phyloP scores from a whole-genome alignment of 257 asterid species.

The Salvia splendens region DNA sequence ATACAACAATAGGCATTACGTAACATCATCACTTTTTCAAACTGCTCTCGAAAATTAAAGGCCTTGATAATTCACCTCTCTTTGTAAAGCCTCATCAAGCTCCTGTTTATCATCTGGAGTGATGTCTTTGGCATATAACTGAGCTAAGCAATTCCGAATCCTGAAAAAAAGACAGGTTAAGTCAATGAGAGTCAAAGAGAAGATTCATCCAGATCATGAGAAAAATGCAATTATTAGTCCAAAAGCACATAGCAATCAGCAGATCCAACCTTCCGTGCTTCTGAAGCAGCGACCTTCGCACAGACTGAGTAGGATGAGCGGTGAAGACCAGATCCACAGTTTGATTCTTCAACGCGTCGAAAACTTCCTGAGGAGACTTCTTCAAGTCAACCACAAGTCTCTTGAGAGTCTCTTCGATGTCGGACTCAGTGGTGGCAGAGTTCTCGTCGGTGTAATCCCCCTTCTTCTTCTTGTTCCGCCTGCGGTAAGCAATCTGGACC shows the following conservation, averaged over 20 bases:
- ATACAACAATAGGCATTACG: neutral
- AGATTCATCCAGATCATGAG: neutral
- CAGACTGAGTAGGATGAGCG: constrained; percentile 65
- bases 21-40: constrained; percentile 1
- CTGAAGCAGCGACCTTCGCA: constrained; percentile 61
- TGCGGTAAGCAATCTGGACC: constrained; percentile 61
- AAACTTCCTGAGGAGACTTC: constrained; percentile 63
- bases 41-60: neutral
- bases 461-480: constrained; percentile 55
- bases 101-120: constrained; percentile 68
- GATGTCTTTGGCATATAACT: constrained; percentile 56
- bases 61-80: constrained; percentile 44
- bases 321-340: constrained; percentile 65
- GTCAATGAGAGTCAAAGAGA: neutral
- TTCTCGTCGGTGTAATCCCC: constrained; percentile 62
- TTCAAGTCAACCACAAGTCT: constrained; percentile 59
- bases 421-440: constrained; percentile 63
- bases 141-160: constrained; percentile 61
- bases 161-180: constrained; percentile 31
- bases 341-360: constrained; percentile 64
- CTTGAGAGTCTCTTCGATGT: constrained; percentile 63
- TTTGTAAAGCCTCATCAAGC: constrained; percentile 58
- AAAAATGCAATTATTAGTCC: neutral
- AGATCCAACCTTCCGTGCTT: constrained; percentile 56
- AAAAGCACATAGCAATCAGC: neutral